Base-by-base conservation (phyloP, 2,329 filamentous ascomycete species). In the Coleophoma crateriformis region DNA sequence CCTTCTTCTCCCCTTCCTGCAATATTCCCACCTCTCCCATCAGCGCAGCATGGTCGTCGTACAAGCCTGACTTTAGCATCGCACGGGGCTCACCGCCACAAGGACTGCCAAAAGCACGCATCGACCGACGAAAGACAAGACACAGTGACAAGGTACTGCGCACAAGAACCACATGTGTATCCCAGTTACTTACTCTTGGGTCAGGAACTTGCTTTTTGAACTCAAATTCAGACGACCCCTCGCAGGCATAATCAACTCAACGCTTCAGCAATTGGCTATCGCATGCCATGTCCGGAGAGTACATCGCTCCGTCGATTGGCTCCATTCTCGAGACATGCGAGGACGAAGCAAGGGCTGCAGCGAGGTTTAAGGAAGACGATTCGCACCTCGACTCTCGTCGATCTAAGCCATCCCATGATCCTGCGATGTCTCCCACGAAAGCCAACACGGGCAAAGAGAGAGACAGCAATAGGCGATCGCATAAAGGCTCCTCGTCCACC, bases 261-360 rank as follows among this genome's bases (percentile, higher is more conserved):
- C 39, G 27, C 7, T 27, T 7, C 8, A 27, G 27, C 27, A 27
- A 27, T 27, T 27, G 27, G 27, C 8, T 27, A 27, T 27, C 27
- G 27, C 6, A 27, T 2, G 27, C 27, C 3, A 64, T 64, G 61
- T 45, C 61, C 19, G 50, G 58, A 11, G 60, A 53, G 52, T 62
- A 64, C 46, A 58, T 37, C 33, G 43, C 47, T 46, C 56, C 61
- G 50, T 54, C 57, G 8, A 48, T 61, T 39, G 57, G 61, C 51
- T 46, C 58, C 33, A 65, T 64, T 15, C 45, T 58, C 32, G 63
- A 64, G 45, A 54, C 58, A 41, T 55, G 55, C 22, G 61, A 63
- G 39, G 57, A 62, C 55, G 60, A 60, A 48, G 46, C 55, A 50
- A 54, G 50, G 45, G 50, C 45, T n/a, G 49, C 49, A 40, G 40